A percentile compares a stretch with the other conserved stretches of the same genome.
Conservation (phyloP, 2,329 filamentous ascomycete species). For the Trichoderma sp. region DNA sequence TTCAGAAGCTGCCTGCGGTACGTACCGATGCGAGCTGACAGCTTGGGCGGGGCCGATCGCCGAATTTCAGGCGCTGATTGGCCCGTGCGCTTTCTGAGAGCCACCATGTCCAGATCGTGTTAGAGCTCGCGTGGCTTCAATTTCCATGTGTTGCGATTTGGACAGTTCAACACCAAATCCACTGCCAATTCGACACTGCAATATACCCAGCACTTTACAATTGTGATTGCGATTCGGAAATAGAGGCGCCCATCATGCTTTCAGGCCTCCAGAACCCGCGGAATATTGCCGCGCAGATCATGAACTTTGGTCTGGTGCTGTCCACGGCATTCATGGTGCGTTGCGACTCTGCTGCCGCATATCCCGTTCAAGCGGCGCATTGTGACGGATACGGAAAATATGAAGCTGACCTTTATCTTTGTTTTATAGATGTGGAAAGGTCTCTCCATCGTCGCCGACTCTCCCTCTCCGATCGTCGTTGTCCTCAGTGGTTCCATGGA, state of each 20-base stretch:
- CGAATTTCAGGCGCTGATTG: conserved; percentile 1
- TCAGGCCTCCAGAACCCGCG: conserved; percentile 73
- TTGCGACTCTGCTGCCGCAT: not conserved
- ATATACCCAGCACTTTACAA: not conserved
- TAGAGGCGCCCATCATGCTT: conserved; percentile 58
- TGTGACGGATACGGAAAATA: not conserved
- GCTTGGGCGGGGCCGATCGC: not conserved
- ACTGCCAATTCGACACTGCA: not conserved
- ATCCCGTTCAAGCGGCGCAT: not conserved
- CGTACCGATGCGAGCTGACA: conserved; percentile 7
- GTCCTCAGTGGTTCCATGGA: conserved; percentile 87
- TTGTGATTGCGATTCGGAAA: not conserved
- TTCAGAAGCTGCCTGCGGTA: not conserved
- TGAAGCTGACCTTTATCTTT: not conserved
- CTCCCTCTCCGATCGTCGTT: conserved; percentile 77
- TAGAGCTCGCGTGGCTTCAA: conserved; percentile 23
- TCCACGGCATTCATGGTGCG: conserved; percentile 85
- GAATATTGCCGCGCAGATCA: conserved; percentile 77
- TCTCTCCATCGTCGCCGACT: conserved; percentile 76
- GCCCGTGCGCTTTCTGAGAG: conserved; percentile 32
- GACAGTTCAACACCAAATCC: not conserved
- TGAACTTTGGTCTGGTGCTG: conserved; percentile 90
- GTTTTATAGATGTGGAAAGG: conserved; percentile 76
- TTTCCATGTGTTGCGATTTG: not conserved
- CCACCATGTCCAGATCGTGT: conserved; percentile 38